phyloP scores from a whole-genome alignment of 73 alveolate genomes.

The Symbiodinium pilosum region DNA sequence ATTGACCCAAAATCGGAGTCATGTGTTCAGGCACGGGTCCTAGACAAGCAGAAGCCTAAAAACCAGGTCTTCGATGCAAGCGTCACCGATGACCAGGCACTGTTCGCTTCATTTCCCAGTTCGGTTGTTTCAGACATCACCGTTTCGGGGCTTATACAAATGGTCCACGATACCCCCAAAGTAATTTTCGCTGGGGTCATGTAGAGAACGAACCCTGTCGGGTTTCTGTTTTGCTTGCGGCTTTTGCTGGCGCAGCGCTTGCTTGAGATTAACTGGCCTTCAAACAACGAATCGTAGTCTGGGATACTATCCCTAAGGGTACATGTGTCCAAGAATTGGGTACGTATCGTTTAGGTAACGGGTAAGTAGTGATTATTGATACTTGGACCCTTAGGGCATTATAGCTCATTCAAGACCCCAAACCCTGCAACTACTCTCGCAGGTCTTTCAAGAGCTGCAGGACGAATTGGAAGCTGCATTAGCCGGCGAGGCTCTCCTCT shows the following conservation, averaged over 20 bases:
- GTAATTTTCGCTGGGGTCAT: no score
- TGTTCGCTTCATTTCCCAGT: no score
- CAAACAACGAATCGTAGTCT: background rate
- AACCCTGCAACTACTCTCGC: background rate
- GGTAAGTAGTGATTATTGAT: background rate
- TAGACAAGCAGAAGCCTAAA: no score
- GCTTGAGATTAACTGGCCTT: no score
- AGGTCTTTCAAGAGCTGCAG: conserved; percentile 68
- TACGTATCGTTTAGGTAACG: background rate
- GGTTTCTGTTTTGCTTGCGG: no score
- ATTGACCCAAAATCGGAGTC: no score
- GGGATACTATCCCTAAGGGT: background rate
- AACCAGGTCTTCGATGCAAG: conserved; percentile 64
- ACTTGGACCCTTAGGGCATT: background rate
- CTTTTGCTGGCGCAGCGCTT: no score
- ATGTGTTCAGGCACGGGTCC: no score
- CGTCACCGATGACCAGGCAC: conserved; percentile 85
- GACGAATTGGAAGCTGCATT: conserved; percentile 47
- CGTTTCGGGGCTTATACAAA: no score
- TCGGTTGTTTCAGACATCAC: no score
- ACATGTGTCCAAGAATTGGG: background rate
- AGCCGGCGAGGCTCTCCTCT: conserved; percentile 39
- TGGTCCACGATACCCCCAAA: no score
- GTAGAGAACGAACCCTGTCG: no score
- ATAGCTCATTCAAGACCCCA: background rate